phyloP scores from a whole-genome alignment of 2,329 filamentous ascomycete genomes.

The Aspergillus intermedius region DNA sequence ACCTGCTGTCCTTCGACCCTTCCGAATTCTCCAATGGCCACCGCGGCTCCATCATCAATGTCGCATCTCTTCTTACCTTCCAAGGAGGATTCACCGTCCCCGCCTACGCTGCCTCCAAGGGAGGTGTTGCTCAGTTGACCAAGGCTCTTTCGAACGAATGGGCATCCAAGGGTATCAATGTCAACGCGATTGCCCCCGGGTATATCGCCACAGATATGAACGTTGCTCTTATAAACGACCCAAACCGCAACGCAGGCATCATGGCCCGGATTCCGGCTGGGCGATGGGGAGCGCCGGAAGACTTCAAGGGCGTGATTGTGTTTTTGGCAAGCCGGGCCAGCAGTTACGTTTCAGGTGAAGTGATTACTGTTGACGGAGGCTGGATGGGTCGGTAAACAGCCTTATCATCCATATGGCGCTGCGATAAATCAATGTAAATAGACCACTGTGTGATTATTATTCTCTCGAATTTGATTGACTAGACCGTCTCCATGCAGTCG shows the following conservation, averaged over 20 bases:
- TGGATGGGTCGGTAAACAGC: constrained; percentile 73
- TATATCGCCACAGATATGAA: constrained; percentile 98
- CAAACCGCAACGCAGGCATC: constrained; percentile 64
- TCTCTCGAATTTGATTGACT: no score
- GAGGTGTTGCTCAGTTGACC: constrained; percentile 75
- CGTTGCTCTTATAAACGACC: constrained; percentile 67
- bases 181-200: constrained; percentile 83
- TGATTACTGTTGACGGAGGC: constrained; percentile 78
- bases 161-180: constrained; percentile 68
- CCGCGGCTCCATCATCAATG: constrained; percentile 63
- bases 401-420: neutral
- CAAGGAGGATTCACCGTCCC: constrained; percentile 84
- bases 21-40: constrained; percentile 24
- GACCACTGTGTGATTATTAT: constrained; percentile 3
- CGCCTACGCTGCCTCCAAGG: constrained; percentile 80
- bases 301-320: constrained; percentile 78
- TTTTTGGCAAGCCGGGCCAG: constrained; percentile 72
- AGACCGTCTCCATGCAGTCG: no score
- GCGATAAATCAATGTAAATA: neutral
- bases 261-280: constrained; percentile 75
- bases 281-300: constrained; percentile 74
- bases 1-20: constrained; percentile 22
- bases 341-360: constrained; percentile 73
- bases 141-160: constrained; percentile 85
- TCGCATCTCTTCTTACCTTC: constrained; percentile 73